These are phyloP conservation scores for Aspergillus chevalieri DNA, from an alignment of 2,329 filamentous ascomycete species.

Conservation along the genomic window DNA sequence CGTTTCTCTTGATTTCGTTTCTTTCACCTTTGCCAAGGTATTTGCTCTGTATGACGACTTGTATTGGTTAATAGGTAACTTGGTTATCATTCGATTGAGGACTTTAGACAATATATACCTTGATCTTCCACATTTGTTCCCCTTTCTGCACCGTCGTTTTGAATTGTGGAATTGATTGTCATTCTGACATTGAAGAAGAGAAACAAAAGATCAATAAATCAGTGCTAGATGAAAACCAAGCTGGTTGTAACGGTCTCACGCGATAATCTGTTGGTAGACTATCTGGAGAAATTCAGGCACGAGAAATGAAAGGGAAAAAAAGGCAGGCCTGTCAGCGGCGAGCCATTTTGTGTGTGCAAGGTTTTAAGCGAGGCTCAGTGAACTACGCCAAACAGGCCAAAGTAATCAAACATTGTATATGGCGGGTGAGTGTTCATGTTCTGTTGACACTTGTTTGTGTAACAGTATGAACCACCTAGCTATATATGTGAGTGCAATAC, in stretches of 20 bases:
- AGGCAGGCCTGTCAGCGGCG: too few relatives aligned
- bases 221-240: background rate
- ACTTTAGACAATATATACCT: background rate
- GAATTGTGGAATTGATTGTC: background rate
- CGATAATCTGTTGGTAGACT: too few relatives aligned
- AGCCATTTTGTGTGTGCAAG: too few relatives aligned
- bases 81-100: background rate
- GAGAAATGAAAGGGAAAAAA: too few relatives aligned
- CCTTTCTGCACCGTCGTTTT: background rate
- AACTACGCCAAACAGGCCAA: too few relatives aligned
- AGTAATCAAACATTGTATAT: too few relatives aligned
- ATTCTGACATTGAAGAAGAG: background rate
- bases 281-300: too few relatives aligned
- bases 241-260: background rate
- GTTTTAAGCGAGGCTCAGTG: too few relatives aligned
- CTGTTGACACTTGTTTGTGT: too few relatives aligned
- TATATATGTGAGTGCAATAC: too few relatives aligned
- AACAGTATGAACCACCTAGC: too few relatives aligned
- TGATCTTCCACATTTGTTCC: background rate
- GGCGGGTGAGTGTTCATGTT: too few relatives aligned
- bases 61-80: background rate
- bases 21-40: background rate
- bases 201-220: background rate
- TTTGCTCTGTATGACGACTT: background rate
- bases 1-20: background rate